A percentile compares a stretch with the other conserved stretches of the same genome.
Evolutionary conservation across 768 basidiomycete species (phyloP).

Genomic region (Gyrodon lividus): DNA sequence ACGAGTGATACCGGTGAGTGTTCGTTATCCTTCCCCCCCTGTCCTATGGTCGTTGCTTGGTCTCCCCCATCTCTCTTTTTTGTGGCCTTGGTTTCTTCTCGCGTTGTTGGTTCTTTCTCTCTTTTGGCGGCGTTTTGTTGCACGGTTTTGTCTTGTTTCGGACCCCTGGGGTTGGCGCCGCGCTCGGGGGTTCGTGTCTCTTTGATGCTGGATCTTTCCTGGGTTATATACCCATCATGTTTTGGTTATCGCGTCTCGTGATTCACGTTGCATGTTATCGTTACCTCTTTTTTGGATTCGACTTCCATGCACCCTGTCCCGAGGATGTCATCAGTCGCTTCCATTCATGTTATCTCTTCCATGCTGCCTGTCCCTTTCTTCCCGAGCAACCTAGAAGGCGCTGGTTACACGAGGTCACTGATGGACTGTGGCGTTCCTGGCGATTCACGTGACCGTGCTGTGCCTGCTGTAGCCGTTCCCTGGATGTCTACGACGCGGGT

Average conservation of each 20-base stretch:
- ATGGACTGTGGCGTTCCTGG: too few relatives aligned
- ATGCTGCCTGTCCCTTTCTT: not conserved
- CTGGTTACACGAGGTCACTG: not conserved
- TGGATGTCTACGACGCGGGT: not conserved
- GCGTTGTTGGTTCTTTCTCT: not conserved
- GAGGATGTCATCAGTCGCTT: not conserved
- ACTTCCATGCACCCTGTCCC: not conserved
- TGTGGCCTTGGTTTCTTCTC: not conserved
- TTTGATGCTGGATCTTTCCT: not conserved
- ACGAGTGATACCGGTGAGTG: slow-evolving; percentile 29
- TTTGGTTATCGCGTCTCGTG: slow-evolving; percentile 1
- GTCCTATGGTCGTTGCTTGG: not conserved
- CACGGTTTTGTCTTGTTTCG: not conserved
- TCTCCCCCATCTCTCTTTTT: too few relatives aligned
- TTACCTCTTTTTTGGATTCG: not conserved
- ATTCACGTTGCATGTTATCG: not conserved
- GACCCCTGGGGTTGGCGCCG: not conserved
- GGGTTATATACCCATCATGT: not conserved
- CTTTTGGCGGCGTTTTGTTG: not conserved
- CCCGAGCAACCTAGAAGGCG: not conserved
- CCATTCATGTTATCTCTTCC: not conserved
- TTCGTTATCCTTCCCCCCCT: not conserved
- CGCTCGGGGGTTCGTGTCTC: not conserved
- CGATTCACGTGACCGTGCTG: slow-evolving; percentile 2
- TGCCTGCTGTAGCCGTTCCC: too few relatives aligned